These are phyloP conservation scores for Trametes punicea DNA, from an alignment of 768 basidiomycete species.

Conservation along the genomic window DNA sequence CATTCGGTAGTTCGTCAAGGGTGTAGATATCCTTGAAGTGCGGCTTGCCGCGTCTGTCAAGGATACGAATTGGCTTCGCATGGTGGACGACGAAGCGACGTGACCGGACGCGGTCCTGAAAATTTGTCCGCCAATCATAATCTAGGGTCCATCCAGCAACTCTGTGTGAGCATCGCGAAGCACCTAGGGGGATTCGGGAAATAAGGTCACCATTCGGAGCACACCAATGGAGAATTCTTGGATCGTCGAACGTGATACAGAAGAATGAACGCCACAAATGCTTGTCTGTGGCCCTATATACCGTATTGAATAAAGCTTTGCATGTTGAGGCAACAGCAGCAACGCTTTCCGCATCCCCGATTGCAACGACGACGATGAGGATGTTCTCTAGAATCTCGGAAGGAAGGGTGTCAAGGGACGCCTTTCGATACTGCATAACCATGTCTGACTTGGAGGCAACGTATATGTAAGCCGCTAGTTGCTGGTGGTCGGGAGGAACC, in stretches of 20 bases:
- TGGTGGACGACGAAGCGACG: neutral
- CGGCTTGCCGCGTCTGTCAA: neutral
- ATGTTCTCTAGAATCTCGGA: constrained; percentile 36
- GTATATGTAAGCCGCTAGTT: too few species aligned
- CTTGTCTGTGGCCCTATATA: constrained; percentile 30
- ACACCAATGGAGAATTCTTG: constrained; percentile 2
- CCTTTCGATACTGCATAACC: too few species aligned
- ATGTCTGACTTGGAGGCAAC: too few species aligned
- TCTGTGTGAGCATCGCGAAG: neutral
- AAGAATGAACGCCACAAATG: constrained; percentile 39
- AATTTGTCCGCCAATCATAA: neutral
- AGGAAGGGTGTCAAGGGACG: constrained; percentile 22
- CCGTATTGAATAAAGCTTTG: constrained; percentile 25
- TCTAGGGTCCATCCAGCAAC: neutral
- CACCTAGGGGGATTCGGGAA: neutral
- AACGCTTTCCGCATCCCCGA: constrained; percentile 22
- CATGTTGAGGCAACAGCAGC: constrained; percentile 35
- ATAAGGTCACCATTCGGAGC: neutral
- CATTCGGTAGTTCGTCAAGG: neutral
- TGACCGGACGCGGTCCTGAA: neutral
- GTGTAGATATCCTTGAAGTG: neutral
- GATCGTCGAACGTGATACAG: constrained; percentile 36
- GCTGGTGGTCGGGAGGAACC: too few species aligned
- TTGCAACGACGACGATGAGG: constrained; percentile 27
- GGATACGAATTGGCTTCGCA: neutral